Percentiles rank a stretch among this genome's conserved stretches.
These are phyloP conservation scores for Glutinoglossum americanum DNA, from an alignment of 495 filamentous ascomycete species.

Conservation along the genomic window DNA sequence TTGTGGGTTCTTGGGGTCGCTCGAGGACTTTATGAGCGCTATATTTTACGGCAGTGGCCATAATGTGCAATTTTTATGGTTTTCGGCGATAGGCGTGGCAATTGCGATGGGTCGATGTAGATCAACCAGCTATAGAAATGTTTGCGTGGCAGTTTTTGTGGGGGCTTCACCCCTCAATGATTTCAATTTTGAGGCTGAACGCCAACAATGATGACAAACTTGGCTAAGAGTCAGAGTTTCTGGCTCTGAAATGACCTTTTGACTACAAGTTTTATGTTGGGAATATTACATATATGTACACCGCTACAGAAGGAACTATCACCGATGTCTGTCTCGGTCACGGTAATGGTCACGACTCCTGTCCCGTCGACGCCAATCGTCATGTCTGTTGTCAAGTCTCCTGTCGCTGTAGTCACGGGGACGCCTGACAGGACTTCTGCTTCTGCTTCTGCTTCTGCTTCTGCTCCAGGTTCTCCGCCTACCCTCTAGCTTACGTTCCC, in stretches of 20 bases:
- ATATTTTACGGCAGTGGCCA: constrained; percentile 26
- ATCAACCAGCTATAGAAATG: not conserved
- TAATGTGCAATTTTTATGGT: constrained; percentile 4
- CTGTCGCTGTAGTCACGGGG: constrained; percentile 3
- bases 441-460: constrained; percentile 33
- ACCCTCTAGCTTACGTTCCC: constrained; percentile 5
- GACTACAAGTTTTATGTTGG: not conserved
- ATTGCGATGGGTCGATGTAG: not conserved
- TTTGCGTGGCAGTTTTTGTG: not conserved
- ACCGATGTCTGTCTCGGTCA: not conserved
- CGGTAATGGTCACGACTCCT: constrained; percentile 2
- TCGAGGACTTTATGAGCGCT: constrained; percentile 36
- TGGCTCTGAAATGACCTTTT: not conserved
- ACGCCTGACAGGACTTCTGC: constrained; percentile 26
- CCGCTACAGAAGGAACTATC: not conserved
- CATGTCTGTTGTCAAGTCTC: not conserved
- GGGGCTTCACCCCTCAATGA: not conserved
- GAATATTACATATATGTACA: too few relatives aligned
- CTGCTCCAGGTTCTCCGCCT: constrained; percentile 12
- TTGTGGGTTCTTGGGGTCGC: constrained; percentile 41
- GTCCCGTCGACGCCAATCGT: not conserved
- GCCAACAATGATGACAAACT: too few relatives aligned
- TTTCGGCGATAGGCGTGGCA: not conserved
- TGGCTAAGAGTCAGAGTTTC: too few relatives aligned
- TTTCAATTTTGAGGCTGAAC: not conserved